These are phyloP conservation scores for Arctostaphylos glauca DNA, from an alignment of 148 eudicot species.

Conservation along the genomic window DNA sequence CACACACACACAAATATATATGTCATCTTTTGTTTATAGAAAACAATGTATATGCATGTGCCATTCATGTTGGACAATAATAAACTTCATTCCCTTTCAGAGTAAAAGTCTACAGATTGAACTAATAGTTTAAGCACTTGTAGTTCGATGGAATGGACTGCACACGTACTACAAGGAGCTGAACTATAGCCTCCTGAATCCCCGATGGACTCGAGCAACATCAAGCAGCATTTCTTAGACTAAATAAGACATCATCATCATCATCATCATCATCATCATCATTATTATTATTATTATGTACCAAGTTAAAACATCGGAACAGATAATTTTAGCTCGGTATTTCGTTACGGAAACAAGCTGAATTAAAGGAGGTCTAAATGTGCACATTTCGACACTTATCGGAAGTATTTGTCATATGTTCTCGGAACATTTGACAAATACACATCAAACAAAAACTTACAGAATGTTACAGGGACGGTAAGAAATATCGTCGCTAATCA, in stretches of 20 bases:
- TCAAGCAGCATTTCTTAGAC: no score
- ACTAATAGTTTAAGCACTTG: no score
- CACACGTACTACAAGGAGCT: no score
- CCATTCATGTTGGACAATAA: background rate
- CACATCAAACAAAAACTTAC: background rate
- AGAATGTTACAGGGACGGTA: constrained; percentile 23
- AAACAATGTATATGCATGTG: no score
- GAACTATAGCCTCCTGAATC: no score
- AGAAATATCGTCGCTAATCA: background rate
- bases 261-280: no score
- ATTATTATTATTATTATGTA: no score
- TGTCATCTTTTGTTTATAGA: background rate
- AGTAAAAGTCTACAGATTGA: background rate
- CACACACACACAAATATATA: no score
- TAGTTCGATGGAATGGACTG: no score
- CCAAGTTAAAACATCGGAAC: background rate
- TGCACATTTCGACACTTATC: background rate
- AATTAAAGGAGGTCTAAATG: background rate
- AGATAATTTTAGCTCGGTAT: background rate
- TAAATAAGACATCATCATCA: no score
- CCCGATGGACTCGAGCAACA: no score
- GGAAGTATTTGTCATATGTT: background rate
- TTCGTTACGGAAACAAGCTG: background rate
- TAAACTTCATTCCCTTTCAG: background rate
- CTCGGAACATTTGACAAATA: background rate